Evolutionary conservation across 2,329 filamentous ascomycete genomes (phyloP).

Genomic region (Dactylellina parvicollis): DNA sequence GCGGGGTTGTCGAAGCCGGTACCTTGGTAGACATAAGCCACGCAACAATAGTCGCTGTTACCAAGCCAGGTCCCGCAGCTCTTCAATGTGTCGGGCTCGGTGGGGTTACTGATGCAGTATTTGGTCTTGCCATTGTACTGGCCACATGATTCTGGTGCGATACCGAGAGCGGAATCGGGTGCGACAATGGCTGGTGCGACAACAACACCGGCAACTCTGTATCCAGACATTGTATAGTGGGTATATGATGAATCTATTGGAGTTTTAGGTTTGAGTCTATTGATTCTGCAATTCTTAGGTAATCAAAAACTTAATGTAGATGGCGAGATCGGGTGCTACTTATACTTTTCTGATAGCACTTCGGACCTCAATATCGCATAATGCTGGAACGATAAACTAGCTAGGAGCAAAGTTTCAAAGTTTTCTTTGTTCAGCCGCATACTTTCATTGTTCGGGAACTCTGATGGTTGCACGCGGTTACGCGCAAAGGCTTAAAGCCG

Average conservation of each 20-base stretch:
- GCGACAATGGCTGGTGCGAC: neutral
- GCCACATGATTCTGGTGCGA: neutral
- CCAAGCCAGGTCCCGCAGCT: slow-evolving; percentile 6
- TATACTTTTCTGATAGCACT: neutral
- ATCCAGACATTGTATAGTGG: neutral
- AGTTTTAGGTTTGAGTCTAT: too few species aligned
- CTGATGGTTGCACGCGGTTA: neutral
- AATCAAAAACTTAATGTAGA: neutral
- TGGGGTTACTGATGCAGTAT: slow-evolving; percentile 1
- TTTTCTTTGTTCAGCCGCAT: too few species aligned
- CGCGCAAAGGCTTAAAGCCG: neutral
- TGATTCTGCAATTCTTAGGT: neutral
- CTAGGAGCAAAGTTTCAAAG: too few species aligned
- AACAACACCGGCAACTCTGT: neutral
- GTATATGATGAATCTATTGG: neutral
- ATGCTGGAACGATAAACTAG: too few species aligned
- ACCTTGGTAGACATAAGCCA: neutral
- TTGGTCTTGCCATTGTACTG: slow-evolving; percentile 5
- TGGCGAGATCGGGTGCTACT: neutral
- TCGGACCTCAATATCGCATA: neutral
- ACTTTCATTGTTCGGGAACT: too few species aligned
- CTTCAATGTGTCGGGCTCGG: neutral
- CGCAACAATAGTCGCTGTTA: slow-evolving; percentile 1
- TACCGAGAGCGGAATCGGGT: neutral
- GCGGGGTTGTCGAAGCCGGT: neutral